Conservation (phyloP, 2,329 filamentous ascomycete genomes). For the Xylariaceae sp. region DNA sequence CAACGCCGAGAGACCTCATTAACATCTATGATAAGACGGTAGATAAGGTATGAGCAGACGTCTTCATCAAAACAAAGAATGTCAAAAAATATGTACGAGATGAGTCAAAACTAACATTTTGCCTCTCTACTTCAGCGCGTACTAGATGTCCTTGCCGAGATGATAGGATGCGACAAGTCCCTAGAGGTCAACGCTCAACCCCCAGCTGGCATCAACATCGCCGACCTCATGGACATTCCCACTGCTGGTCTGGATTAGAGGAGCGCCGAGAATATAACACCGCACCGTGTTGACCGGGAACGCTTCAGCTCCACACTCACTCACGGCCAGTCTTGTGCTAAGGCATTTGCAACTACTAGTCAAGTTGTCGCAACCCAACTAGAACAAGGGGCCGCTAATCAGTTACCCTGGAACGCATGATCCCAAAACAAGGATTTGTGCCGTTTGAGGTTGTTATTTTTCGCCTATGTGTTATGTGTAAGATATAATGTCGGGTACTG, state of each 20-base stretch:
- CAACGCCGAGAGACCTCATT: slow-evolving; percentile 86
- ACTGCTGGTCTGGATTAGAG: slow-evolving; percentile 50
- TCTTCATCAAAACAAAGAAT: background rate
- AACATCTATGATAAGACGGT: slow-evolving; percentile 98
- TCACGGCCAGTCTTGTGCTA: slow-evolving; percentile 4
- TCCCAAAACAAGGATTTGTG: slow-evolving; percentile 6
- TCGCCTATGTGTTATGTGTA: slow-evolving; percentile 25
- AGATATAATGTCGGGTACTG: slow-evolving; percentile 26
- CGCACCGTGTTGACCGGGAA: slow-evolving; percentile 12
- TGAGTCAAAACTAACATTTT: slow-evolving; percentile 1
- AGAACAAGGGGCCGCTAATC: slow-evolving; percentile 1
- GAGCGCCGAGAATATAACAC: slow-evolving; percentile 3
- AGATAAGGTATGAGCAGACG: slow-evolving; percentile 62
- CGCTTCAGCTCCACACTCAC: slow-evolving; percentile 17
- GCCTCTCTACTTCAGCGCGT: slow-evolving; percentile 57
- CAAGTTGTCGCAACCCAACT: background rate
- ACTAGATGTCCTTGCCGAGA: slow-evolving; percentile 92
- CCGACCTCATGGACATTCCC: slow-evolving; percentile 44
- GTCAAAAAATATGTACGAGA: background rate
- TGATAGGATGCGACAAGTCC: slow-evolving; percentile 87
- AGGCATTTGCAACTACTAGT: background rate
- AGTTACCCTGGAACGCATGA: slow-evolving; percentile 6
- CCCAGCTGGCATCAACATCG: slow-evolving; percentile 32
- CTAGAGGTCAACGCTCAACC: slow-evolving; percentile 46
- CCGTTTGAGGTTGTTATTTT: slow-evolving; percentile 5